Evolutionary conservation across 495 filamentous ascomycete species (phyloP), one percentile per base, ranked within the genome.

Genomic region (Penicillium ucsense): DNA sequence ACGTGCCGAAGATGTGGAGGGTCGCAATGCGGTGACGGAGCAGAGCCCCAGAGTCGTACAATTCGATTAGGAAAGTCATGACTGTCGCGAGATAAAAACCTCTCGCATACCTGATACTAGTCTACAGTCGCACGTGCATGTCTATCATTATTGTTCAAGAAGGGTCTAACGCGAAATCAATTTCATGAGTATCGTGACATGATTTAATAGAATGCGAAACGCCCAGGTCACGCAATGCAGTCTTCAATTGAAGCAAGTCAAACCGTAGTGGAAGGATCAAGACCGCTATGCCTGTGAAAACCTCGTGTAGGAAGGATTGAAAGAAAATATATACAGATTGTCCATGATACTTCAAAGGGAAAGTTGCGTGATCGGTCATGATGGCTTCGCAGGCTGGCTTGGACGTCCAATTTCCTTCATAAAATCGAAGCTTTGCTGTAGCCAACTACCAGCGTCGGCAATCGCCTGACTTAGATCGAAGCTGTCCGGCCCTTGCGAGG

Each of bases 391-490:
- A 36, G 50, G 54, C 8, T 54, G 42, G 37, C 12, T 51, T 7
- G 49, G 38, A 38, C 48, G 46, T 30, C 43, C 46, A 35, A 54
- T 50, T 5, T 70, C 62, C 9, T 56, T 63, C 38, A 61, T 60
- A 12, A 72, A 56, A 39, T 70, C 65, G 34, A 67, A 70, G 50
- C 68, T 70, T 40, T 72, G 62, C 41, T 67, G 66, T 29, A 74
- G 48, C 68, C 68, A 74, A 45, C 64, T 72, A 4, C 71, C 71
- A 28, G 64, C 63, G 49, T 74, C 71, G 3, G 63, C 67, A 33
- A 74, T 70, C 0, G 67, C 67, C 54, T 74, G 62, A 45, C 60
- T 71, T 9, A 71, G 57, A 39, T 70, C 62, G 31, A 71, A 70
- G 28, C 58, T 64, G 6, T 71, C 67, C 4, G 42, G 41, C 29